Evolutionary conservation across 1,284 basidiomycete genomes (phyloP), one percentile per base, ranked within the genome.

Genomic region (Malassezia yamatoensis): DNA sequence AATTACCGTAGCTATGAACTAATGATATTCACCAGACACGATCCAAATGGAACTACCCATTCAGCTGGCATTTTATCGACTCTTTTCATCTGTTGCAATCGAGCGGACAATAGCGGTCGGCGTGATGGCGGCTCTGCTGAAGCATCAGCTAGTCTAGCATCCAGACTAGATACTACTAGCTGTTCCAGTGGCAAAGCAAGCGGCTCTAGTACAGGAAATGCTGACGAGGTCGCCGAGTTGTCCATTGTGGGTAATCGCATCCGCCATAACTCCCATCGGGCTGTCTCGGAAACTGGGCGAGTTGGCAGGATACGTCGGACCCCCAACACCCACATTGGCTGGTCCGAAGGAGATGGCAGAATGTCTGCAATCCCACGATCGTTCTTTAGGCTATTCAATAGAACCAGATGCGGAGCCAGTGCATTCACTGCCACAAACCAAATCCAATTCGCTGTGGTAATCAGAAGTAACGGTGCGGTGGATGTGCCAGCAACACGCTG

Each of bases 221-320:
- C 21, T 32, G n/a, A 12, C 24, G 39, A 16, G 20, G 39, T 20
- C 24, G 39, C 20, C 3, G 32, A 8, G n/a, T 11, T n/a, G 20
- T 34, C 38, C 3, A 35, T 15, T 7, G 21, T 32, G 11, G 48
- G 47, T 34, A 50, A 9, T n/a, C 41, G 53, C 53, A 43, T 52
- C 10, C 55, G 55, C 55, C 55, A 58, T 10, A 45, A 38, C 35
- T 58, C 55, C 55, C 55, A 58, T 16, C 50, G 55, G 11, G 54
- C 43, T 7, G 36, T 41, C 43, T 29, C 29, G 1, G 21, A 20
- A 6, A 24, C 16, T 15, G 15, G 6, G 16, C 16, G 41, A 18
- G 16, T 32, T 3, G 4, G 6, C 2, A 13, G 2, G 29, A 51
- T 44, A 2, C 55, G 55, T n/a, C 55, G 49, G 29, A 58, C 21